Conservation (phyloP, 2,329 filamentous ascomycete genomes). For the Hortaea werneckii region DNA sequence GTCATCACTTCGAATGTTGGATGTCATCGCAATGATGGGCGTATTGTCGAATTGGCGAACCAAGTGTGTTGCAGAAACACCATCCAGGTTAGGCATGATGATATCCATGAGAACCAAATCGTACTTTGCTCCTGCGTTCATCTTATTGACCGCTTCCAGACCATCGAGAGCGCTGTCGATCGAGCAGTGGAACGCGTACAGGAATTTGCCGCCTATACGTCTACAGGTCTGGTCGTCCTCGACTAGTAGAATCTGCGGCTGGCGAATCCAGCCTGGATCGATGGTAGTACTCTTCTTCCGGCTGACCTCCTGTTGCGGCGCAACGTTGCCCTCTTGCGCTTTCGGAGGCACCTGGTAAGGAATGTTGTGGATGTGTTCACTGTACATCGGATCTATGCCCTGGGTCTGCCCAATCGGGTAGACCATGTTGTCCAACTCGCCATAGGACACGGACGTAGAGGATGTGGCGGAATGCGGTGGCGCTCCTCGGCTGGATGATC, state of each 20-base stretch:
- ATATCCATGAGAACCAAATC: conserved; percentile 53
- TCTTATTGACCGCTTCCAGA: conserved; percentile 80
- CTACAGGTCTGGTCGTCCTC: conserved; percentile 66
- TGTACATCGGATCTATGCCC: conserved; percentile 89
- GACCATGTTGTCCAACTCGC: conserved; percentile 61
- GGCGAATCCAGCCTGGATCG: conserved; percentile 55
- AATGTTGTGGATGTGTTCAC: conserved; percentile 89
- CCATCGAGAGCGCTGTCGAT: conserved; percentile 66
- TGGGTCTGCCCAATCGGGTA: conserved; percentile 87
- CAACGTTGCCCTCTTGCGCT: conserved; percentile 34
- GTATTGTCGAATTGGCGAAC: conserved; percentile 79
- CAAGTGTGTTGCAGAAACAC: conserved; percentile 85
- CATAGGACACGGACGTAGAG: conserved; percentile 44
- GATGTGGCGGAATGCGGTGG: conserved; percentile 36
- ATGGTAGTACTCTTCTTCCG: conserved; percentile 52
- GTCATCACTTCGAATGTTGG: conserved; percentile 92
- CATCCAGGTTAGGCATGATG: conserved; percentile 94
- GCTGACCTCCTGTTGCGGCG: conserved; percentile 39
- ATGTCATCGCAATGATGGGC: conserved; percentile 97
- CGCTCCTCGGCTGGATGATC: conserved; percentile 34
- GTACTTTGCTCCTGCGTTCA: conserved; percentile 56
- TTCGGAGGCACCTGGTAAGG: conserved; percentile 71
- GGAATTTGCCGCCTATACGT: conserved; percentile 56
- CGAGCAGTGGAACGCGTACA: conserved; percentile 54
- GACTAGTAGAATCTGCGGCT: conserved; percentile 77